Conservation (phyloP, 805 yeast species). For the Blastobotrys parvus region DNA sequence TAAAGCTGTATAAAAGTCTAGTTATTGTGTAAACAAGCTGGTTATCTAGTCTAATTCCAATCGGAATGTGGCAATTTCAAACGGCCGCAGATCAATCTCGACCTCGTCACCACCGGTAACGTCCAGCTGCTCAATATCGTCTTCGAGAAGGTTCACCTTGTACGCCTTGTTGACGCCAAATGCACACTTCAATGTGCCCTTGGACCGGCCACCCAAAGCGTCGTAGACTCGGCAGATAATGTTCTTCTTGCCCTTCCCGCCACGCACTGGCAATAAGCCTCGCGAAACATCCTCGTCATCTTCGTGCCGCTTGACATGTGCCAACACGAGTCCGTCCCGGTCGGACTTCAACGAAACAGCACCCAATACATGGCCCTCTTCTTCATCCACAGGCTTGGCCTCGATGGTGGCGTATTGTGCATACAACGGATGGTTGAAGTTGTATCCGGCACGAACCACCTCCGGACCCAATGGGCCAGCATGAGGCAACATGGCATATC, state of each 20-base stretch:
- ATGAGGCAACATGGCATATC: conserved; percentile 82
- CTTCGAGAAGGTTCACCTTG: conserved; percentile 35
- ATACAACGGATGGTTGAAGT: conserved; percentile 56
- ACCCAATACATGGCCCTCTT: conserved; percentile 10
- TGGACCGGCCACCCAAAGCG: conserved; percentile 70
- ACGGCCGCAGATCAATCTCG: conserved; percentile 52
- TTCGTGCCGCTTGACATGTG: conserved; percentile 81
- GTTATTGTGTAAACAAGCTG: too few relatives aligned
- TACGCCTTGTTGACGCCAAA: conserved; percentile 35
- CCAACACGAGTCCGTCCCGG: conserved; percentile 55
- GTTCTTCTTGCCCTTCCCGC: conserved; percentile 38
- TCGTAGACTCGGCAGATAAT: conserved; percentile 76
- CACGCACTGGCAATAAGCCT: conserved; percentile 36
- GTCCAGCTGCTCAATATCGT: conserved; percentile 28
- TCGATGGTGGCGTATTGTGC: conserved; percentile 4
- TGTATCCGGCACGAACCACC: conserved; percentile 67
- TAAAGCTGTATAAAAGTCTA: too few relatives aligned
- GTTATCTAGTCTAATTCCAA: too few relatives aligned
- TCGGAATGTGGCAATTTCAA: conserved; percentile 66
- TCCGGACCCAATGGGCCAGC: conserved; percentile 52
- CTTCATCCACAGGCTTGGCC: conserved; percentile 14
- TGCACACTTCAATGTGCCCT: conserved; percentile 38
- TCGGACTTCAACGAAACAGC: conserved; percentile 29
- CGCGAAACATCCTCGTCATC: conserved; percentile 47
- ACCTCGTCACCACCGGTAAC: conserved; percentile 26